phyloP scores from a whole-genome alignment of 2,329 filamentous ascomycete genomes.

The Domatiomyces catenatus region DNA sequence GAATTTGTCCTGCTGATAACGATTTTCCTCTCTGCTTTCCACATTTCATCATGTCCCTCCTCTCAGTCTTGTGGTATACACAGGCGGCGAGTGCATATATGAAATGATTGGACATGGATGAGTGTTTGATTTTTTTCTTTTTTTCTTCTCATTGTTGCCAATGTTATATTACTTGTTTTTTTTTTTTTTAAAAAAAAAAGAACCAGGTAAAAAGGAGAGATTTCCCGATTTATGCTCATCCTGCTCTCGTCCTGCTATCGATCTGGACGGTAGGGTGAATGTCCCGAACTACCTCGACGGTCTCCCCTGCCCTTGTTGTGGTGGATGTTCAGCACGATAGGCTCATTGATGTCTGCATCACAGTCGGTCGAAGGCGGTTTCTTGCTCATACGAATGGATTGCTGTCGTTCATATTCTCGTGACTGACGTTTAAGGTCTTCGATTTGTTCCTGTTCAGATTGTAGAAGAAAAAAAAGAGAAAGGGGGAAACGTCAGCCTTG shows the following conservation, averaged over 20 bases:
- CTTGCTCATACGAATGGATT: slow-evolving; percentile 28
- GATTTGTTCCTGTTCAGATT: slow-evolving; percentile 30
- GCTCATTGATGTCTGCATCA: slow-evolving; percentile 15
- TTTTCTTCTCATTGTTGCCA: too few relatives aligned
- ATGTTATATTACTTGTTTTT: too few relatives aligned
- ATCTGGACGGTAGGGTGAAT: slow-evolving; percentile 6
- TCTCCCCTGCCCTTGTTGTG: too few relatives aligned
- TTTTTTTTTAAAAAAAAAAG: too few relatives aligned
- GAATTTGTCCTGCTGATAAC: too few relatives aligned
- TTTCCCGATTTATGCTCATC: neutral
- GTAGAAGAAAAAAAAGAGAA: neutral
- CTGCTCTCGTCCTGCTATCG: slow-evolving; percentile 4
- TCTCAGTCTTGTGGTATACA: too few relatives aligned
- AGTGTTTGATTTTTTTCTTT: too few relatives aligned
- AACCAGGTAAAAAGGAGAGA: too few relatives aligned
- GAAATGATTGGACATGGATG: too few relatives aligned
- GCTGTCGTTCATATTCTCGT: slow-evolving; percentile 33
- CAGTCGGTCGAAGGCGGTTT: slow-evolving; percentile 1
- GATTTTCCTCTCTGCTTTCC: too few relatives aligned
- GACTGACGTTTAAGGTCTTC: slow-evolving; percentile 34
- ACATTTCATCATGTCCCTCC: too few relatives aligned
- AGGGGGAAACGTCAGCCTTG: slow-evolving; percentile 2
- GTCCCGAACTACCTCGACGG: neutral
- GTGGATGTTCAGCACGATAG: slow-evolving; percentile 7
- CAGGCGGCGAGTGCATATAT: too few relatives aligned